Conservation (phyloP, 2,329 filamentous ascomycete genomes). For the Akanthomyces uredinophilus region DNA sequence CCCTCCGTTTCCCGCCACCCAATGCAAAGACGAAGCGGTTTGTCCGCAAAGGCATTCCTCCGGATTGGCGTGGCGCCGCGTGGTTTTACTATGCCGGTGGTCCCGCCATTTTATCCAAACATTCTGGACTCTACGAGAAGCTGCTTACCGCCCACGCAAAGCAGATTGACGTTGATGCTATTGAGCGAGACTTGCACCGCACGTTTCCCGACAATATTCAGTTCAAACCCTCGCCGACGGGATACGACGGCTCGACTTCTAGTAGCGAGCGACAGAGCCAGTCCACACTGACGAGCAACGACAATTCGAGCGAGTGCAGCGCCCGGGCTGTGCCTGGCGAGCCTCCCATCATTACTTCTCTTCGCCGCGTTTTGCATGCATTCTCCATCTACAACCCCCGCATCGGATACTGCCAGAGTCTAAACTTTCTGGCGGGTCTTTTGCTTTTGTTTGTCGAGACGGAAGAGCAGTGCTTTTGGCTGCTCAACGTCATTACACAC, state of each 20-base stretch:
- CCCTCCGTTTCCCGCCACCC: slow-evolving; percentile 72
- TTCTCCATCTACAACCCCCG: slow-evolving; percentile 87
- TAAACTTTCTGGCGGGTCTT: slow-evolving; percentile 91
- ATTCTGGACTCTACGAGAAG: slow-evolving; percentile 70
- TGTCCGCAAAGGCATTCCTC: slow-evolving; percentile 87
- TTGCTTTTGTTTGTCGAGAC: slow-evolving; percentile 81
- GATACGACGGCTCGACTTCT: slow-evolving; percentile 24
- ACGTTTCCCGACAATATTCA: slow-evolving; percentile 92
- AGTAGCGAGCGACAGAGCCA: slow-evolving; percentile 31
- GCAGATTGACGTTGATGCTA: slow-evolving; percentile 75
- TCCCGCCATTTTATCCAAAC: slow-evolving; percentile 68
- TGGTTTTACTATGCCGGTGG: slow-evolving; percentile 97
- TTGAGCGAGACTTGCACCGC: slow-evolving; percentile 87
- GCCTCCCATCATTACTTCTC: slow-evolving; percentile 71
- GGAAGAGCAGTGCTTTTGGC: slow-evolving; percentile 88
- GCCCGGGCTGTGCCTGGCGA: slow-evolving; percentile 45
- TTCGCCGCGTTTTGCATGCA: slow-evolving; percentile 80
- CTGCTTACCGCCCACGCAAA: slow-evolving; percentile 62
- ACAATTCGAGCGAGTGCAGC: slow-evolving; percentile 26
- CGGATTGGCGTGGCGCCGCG: slow-evolving; percentile 88
- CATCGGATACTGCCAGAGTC: slow-evolving; percentile 91
- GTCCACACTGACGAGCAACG: slow-evolving; percentile 32
- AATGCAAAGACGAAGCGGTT: slow-evolving; percentile 84
- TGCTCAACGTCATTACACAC: slow-evolving; percentile 87
- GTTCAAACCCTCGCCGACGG: slow-evolving; percentile 63